Evolutionary conservation across 495 filamentous ascomycete genomes (phyloP).

Genomic region (Penicillium maclennaniae): DNA sequence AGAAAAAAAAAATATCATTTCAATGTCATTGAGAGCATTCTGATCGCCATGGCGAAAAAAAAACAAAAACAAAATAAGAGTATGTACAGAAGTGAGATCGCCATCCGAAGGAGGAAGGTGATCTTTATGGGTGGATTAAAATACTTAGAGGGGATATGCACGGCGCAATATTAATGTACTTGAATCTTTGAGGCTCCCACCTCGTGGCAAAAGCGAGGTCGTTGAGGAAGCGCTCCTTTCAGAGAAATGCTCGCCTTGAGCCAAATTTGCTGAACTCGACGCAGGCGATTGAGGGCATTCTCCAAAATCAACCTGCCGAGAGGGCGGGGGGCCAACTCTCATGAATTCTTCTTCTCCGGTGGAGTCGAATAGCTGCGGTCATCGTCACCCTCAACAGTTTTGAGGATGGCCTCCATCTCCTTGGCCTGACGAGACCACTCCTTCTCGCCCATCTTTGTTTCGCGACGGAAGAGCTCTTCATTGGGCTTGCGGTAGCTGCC

Average conservation of each 20-base stretch:
- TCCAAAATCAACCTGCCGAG: not conserved
- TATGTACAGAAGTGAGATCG: slow-evolving; percentile 17
- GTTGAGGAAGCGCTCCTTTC: not conserved
- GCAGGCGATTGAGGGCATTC: not conserved
- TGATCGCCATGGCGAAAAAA: slow-evolving; percentile 1
- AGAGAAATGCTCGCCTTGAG: not conserved
- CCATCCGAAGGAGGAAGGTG: not conserved
- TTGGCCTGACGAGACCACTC: slow-evolving; percentile 77
- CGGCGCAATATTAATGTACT: slow-evolving; percentile 16
- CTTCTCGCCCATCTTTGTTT: slow-evolving; percentile 79
- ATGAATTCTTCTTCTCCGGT: slow-evolving; percentile 33
- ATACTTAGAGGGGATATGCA: slow-evolving; percentile 11
- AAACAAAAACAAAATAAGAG: not conserved
- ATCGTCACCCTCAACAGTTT: slow-evolving; percentile 84
- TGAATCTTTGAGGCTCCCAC: not conserved
- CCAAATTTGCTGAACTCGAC: not conserved
- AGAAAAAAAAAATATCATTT: not conserved
- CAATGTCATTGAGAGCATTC: slow-evolving; percentile 10
- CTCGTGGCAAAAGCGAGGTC: not conserved
- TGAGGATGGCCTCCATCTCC: slow-evolving; percentile 83
- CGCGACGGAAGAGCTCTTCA: slow-evolving; percentile 77
- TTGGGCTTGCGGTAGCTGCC: slow-evolving; percentile 89
- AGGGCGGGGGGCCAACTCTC: slow-evolving; percentile 1
- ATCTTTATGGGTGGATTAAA: slow-evolving; percentile 9
- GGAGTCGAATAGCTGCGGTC: slow-evolving; percentile 63